A percentile compares a stretch with the other conserved stretches of the same genome.
These are phyloP conservation scores for Eutrema heterophyllum DNA, from an alignment of 345 rosid genomes.

Conservation along the genomic window DNA sequence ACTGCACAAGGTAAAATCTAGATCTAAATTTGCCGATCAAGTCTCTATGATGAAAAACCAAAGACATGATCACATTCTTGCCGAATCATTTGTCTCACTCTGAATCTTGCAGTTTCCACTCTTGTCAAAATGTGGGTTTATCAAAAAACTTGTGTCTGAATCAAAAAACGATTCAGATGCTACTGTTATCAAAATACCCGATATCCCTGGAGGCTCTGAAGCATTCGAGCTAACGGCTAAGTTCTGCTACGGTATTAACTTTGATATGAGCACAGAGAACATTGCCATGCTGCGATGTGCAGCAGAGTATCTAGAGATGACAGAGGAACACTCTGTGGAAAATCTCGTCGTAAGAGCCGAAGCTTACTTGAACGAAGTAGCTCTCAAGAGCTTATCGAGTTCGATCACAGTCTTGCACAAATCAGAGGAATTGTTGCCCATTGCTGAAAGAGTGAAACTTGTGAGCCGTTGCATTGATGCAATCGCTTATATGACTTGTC, in stretches of 20 bases:
- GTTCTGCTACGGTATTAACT: constrained; percentile 89
- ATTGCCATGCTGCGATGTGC: constrained; percentile 70
- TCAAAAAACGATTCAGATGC: constrained; percentile 53
- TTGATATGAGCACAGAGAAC: constrained; percentile 75
- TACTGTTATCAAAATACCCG: constrained; percentile 45
- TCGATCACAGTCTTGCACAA: constrained; percentile 59
- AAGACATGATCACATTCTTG: constrained; percentile 8
- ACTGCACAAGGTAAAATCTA: constrained; percentile 62
- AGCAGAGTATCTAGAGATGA: constrained; percentile 91
- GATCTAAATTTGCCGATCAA: not conserved
- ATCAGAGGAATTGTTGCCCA: constrained; percentile 49
- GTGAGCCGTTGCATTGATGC: constrained; percentile 76
- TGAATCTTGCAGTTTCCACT: constrained; percentile 65
- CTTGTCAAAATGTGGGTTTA: constrained; percentile 68
- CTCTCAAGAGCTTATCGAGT: constrained; percentile 63
- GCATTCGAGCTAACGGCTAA: constrained; percentile 87
- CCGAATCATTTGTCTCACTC: not conserved
- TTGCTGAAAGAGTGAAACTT: constrained; percentile 76
- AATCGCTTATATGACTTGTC: constrained; percentile 67
- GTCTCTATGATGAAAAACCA: not conserved
- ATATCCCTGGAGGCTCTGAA: constrained; percentile 67
- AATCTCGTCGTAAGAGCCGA: constrained; percentile 69
- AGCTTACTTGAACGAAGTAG: constrained; percentile 74
- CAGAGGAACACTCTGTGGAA: constrained; percentile 69
- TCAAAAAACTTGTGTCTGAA: constrained; percentile 63